Conservation (phyloP, 2,329 filamentous ascomycete genomes). For the Drechmeria coniospora region DNA sequence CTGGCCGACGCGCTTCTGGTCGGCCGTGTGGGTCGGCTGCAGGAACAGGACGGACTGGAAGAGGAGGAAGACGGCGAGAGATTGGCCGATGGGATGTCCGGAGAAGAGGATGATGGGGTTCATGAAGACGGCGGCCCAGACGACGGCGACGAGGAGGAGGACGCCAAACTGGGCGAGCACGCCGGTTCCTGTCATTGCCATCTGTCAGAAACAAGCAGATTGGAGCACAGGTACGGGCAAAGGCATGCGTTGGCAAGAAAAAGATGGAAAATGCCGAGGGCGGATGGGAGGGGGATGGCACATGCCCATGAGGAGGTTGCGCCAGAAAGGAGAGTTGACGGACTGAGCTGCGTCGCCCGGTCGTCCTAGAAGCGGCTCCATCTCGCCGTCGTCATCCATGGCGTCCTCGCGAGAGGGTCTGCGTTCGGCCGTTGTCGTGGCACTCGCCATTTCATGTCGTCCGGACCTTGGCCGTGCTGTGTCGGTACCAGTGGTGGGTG, state of each 20-base stretch:
- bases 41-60: slow-evolving; percentile 70
- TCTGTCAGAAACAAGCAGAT: too few species aligned
- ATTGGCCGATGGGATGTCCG: slow-evolving; percentile 62
- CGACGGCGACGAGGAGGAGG: slow-evolving; percentile 56
- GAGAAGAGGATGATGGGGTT: slow-evolving; percentile 67
- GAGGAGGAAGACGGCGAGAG: slow-evolving; percentile 54
- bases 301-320: slow-evolving; percentile 62
- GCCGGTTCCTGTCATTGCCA: slow-evolving; percentile 54
- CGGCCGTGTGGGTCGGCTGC: slow-evolving; percentile 67
- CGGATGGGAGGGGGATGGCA: slow-evolving; percentile 1
- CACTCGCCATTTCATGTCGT: slow-evolving; percentile 47
- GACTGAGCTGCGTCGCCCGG: slow-evolving; percentile 60
- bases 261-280: not conserved
- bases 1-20: slow-evolving; percentile 52
- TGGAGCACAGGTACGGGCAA: too few species aligned
- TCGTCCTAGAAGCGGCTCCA: slow-evolving; percentile 31
- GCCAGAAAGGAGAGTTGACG: slow-evolving; percentile 44
- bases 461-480: too few species aligned
- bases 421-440: slow-evolving; percentile 48
- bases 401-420: slow-evolving; percentile 10
- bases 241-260: too few species aligned
- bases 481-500: too few species aligned
- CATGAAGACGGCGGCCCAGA: slow-evolving; percentile 66
- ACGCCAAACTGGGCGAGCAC: slow-evolving; percentile 66
- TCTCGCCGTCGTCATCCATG: slow-evolving; percentile 16